Conservation (phyloP, 495 filamentous ascomycete genomes). For the Aspergillus coremiiformis region DNA sequence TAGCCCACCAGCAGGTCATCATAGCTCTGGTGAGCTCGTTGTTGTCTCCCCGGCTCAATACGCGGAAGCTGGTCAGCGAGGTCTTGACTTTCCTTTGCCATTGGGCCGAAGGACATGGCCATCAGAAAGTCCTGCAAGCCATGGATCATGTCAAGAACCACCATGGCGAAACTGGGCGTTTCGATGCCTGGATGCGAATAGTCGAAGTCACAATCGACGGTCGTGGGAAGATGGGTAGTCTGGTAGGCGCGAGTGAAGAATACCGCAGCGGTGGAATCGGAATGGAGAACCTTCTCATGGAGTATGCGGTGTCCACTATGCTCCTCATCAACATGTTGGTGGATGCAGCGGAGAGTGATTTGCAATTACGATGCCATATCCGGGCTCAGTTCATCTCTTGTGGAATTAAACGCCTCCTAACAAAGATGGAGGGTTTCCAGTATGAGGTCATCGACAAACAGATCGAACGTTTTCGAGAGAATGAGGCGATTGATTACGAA, state of each 20-base stretch:
- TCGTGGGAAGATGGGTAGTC: conserved; percentile 94
- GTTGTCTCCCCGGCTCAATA: conserved; percentile 82
- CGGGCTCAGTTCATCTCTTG: conserved; percentile 93
- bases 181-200: conserved; percentile 98
- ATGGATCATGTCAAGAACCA: conserved; percentile 87
- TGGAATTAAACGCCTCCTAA: conserved; percentile 88
- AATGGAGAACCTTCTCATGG: conserved; percentile 98
- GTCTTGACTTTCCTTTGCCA: conserved; percentile 95
- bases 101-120: conserved; percentile 91
- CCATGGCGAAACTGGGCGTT: conserved; percentile 88
- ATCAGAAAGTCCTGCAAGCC: conserved; percentile 86
- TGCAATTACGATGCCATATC: conserved; percentile 89
- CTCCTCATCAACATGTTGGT: conserved; percentile 96
- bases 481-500: conserved; percentile 97
- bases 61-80: conserved; percentile 91
- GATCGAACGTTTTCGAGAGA: conserved; percentile 84
- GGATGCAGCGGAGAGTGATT: conserved; percentile 78
- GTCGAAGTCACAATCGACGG: conserved; percentile 97
- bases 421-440: conserved; percentile 97
- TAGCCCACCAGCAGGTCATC: conserved; percentile 81
- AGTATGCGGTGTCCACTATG: conserved; percentile 93
- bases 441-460: conserved; percentile 99
- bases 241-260: conserved; percentile 95
- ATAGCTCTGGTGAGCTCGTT: conserved; percentile 81
- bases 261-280: conserved; percentile 94